Conservation (phyloP, 1,139 yeast species). For the Sporopachydermia cereana region DNA sequence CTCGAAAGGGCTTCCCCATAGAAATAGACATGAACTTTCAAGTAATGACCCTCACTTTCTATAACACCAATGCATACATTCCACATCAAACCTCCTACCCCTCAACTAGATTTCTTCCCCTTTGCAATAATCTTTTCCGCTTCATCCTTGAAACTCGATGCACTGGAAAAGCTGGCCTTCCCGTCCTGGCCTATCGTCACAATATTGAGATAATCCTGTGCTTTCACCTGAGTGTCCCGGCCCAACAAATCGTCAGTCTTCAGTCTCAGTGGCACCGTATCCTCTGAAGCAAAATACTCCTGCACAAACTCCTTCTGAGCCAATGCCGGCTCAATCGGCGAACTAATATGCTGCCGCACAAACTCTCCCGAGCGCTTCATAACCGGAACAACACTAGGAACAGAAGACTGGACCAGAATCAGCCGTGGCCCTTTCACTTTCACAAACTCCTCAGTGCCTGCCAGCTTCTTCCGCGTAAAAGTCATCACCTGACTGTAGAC, state of each 20-base stretch:
- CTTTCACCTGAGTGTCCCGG: not conserved
- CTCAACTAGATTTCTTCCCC: too few relatives aligned
- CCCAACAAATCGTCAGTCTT: not conserved
- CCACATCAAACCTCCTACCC: too few relatives aligned
- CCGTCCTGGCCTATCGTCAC: conserved; percentile 1
- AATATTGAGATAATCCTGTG: conserved; percentile 1
- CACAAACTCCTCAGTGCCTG: conserved; percentile 4
- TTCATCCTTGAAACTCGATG: not conserved
- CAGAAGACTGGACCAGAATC: not conserved
- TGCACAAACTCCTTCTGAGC: not conserved
- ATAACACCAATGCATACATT: too few relatives aligned
- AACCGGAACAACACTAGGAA: not conserved
- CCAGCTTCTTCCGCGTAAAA: not conserved
- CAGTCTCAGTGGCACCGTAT: not conserved
- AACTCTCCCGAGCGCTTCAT: not conserved
- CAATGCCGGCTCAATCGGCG: not conserved
- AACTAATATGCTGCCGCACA: not conserved
- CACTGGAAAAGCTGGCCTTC: conserved; percentile 1
- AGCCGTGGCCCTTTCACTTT: conserved; percentile 4
- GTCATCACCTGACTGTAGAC: not conserved
- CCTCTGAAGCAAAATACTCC: not conserved
- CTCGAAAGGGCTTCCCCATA: too few relatives aligned
- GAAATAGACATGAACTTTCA: too few relatives aligned
- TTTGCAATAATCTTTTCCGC: not conserved
- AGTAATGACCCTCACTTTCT: too few relatives aligned